These are phyloP conservation scores for Talaromyces sp. DNA, from an alignment of 2,329 filamentous ascomycete genomes.

Conservation along the genomic window DNA sequence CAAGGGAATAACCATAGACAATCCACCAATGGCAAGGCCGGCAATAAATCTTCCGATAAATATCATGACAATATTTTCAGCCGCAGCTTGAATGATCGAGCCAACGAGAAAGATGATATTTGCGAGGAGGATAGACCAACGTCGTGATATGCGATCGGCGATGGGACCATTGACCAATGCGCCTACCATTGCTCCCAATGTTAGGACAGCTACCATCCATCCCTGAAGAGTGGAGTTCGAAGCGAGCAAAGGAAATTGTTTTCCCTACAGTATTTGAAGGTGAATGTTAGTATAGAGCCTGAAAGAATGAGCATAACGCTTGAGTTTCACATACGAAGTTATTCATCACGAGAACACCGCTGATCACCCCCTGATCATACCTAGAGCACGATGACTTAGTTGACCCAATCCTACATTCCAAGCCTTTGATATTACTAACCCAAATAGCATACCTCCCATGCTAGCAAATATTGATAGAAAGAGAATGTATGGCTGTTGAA, in stretches of 20 bases:
- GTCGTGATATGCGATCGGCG: constrained; percentile 55
- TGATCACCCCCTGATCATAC: constrained; percentile 4
- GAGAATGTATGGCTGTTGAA: constrained; percentile 5
- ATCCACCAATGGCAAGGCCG: constrained; percentile 40
- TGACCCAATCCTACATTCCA: not conserved
- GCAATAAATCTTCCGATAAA: constrained; percentile 48
- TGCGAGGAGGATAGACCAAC: constrained; percentile 55
- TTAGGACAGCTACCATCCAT: constrained; percentile 7
- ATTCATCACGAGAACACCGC: constrained; percentile 8
- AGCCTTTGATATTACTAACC: not conserved
- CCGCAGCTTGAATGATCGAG: constrained; percentile 53
- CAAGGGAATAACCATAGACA: constrained; percentile 41
- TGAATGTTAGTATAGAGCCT: too few species aligned
- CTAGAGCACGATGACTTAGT: not conserved
- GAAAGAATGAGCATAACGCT: constrained; percentile 5
- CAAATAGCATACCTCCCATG: constrained; percentile 6
- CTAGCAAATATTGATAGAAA: constrained; percentile 6
- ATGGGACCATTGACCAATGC: constrained; percentile 51
- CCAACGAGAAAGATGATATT: constrained; percentile 56
- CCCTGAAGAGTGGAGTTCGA: constrained; percentile 5
- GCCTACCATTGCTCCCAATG: constrained; percentile 50
- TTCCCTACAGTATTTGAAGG: constrained; percentile 18
- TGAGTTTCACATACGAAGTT: constrained; percentile 1
- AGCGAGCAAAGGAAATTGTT: constrained; percentile 4
- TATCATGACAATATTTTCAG: constrained; percentile 54